phyloP scores from a whole-genome alignment of 106 monocot genomes.

The Platanthera zijinensis region DNA sequence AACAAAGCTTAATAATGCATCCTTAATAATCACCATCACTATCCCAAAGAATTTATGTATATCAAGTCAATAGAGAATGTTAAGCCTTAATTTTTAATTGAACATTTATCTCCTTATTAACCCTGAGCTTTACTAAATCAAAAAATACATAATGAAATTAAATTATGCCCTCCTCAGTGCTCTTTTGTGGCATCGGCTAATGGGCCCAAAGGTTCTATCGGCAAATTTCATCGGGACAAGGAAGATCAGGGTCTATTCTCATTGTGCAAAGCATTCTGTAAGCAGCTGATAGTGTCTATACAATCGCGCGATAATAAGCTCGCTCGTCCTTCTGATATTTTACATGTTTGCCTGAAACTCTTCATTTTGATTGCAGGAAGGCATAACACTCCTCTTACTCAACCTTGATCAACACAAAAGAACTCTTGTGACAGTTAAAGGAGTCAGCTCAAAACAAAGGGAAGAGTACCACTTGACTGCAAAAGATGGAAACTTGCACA shows the following conservation, averaged over 20 bases:
- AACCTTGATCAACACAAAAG: too few species aligned
- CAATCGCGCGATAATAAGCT: too few species aligned
- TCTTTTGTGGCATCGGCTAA: slow-evolving; percentile 85
- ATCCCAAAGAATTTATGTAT: neutral
- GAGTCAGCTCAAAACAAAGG: too few species aligned
- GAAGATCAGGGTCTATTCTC: slow-evolving; percentile 56
- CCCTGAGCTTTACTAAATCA: neutral
- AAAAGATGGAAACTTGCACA: too few species aligned
- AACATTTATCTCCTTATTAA: neutral
- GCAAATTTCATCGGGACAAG: slow-evolving; percentile 22
- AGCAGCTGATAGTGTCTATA: neutral
- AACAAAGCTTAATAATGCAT: neutral
- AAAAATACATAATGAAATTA: neutral
- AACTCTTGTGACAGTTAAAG: too few species aligned
- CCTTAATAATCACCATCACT: neutral
- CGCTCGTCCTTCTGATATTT: too few species aligned
- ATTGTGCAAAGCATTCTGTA: slow-evolving; percentile 78
- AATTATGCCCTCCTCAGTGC: slow-evolving; percentile 39
- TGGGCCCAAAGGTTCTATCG: slow-evolving; percentile 64
- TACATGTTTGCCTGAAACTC: too few species aligned
- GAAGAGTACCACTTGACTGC: too few species aligned
- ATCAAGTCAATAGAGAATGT: neutral
- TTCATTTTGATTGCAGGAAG: too few species aligned
- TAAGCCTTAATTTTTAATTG: neutral
- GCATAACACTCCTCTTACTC: too few species aligned